Evolutionary conservation across 176 grass and related monocot species (phyloP), one percentile per base, ranked within the genome.

Genomic region (Ampelocalamus luodianensis): DNA sequence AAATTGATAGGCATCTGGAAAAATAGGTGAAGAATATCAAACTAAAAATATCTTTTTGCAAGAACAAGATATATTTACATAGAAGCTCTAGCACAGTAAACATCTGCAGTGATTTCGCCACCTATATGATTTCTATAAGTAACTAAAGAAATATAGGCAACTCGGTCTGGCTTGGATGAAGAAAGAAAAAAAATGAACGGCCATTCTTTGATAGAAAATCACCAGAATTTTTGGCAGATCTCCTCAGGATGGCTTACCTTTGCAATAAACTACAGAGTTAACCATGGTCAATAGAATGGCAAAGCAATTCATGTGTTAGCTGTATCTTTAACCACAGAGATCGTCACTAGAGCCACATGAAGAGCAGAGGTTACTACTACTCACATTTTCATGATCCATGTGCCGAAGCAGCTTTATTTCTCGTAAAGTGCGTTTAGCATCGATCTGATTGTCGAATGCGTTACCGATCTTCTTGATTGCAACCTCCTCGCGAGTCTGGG

Each of bases 391-490:
- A 91, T 99, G 96, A 13, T 92, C 73, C 96, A 99, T 96, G 86
- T 99, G 96, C 49, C 96, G 82, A 26, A 99, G 93, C 78, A 99
- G 74, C 84, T 99, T 99, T 39, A 99, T 95, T 77, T 99, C 96
- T 88, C 96, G 79, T n/a, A 99, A 84, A 77, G 96, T 96, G 39
- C 93, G 90, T 49, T 99, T 99, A 8, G 96, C 96, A 56, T 99
- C 96, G 20, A 96, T 92, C 87, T 91, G 88, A 10, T 99, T 99
- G 71, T 99, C 96, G 53, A 99, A 99, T 17, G 96, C 93, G 86
- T 99, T 99, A 20, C 96, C 96, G 9, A 99, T 99, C 86, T 99
- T 99, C 81, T 99, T 99, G 76, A 99, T 96, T 17, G 96, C 96
- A 26, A 99, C 91, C 86, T 94, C 91, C 86, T 96, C 93, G 5